Conservation (phyloP, 306 rosid species). For the Albizia julibrissin region DNA sequence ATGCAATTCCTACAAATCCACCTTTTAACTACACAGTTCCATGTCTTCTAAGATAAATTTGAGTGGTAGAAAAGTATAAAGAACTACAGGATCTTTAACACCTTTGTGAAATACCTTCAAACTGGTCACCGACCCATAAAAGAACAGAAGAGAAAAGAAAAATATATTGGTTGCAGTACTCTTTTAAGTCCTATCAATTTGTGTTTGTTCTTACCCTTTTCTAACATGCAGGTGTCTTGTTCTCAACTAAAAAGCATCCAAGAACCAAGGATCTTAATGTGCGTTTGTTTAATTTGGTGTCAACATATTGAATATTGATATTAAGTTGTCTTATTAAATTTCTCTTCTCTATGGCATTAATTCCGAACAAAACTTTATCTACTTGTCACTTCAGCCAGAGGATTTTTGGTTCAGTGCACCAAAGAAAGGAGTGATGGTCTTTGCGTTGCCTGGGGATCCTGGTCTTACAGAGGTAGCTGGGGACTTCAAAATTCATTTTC, state of each 20-base stretch:
- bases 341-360: conserved; percentile 30
- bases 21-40: neutral
- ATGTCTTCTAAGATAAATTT: neutral
- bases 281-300: conserved; percentile 41
- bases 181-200: conserved; percentile 13
- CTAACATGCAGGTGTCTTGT: conserved; percentile 73
- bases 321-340: conserved; percentile 27
- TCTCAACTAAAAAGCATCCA: conserved; percentile 91
- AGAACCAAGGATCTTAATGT: conserved; percentile 93
- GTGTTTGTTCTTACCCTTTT: conserved; percentile 29
- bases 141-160: neutral
- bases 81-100: neutral
- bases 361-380: conserved; percentile 8
- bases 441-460: conserved; percentile 96
- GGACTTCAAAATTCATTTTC: conserved; percentile 95
- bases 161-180: neutral
- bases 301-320: conserved; percentile 15
- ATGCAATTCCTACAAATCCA: neutral
- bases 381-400: conserved; percentile 65
- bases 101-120: neutral
- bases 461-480: conserved; percentile 90
- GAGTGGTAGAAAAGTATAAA: conserved; percentile 2
- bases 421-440: conserved; percentile 97
- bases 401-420: conserved; percentile 97
- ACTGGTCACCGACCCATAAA: neutral